Base-by-base conservation (phyloP, 108 stramenopile genomes). In the Poteriospumella lacustris region DNA sequence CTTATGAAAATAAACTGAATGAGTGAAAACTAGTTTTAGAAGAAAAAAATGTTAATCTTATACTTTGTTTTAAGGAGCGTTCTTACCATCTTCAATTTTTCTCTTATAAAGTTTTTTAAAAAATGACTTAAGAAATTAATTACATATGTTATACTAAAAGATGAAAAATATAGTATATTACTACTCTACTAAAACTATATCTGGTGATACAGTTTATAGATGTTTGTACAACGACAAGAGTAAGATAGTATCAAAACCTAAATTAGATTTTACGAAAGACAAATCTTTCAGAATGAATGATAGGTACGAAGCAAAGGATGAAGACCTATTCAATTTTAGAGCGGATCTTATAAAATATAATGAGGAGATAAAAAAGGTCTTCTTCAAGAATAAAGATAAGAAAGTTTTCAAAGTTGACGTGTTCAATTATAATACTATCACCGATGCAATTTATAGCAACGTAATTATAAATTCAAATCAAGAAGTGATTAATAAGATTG, bases 151-250 rank as follows among this genome's bases (percentile, higher is more conserved):
- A n/a, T n/a, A n/a, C n/a, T n/a, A n/a, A n/a, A n/a, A n/a, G n/a
- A n/a, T n/a, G n/a, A n/a, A n/a, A n/a, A n/a, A 56, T 24, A 56
- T 56, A 19, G 52, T 56, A 56, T 56, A 56, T 56, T 56, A 56
- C 52, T 56, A 56, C 24, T 24, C 15, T 19, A 56, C 24, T 24
- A 56, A 56, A 24, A 56, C 52, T 56, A n/a, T n/a, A n/a, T n/a
- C n/a, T n/a, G n/a, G n/a, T n/a, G 52, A 56, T 19, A 15, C 15
- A 19, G 15, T 24, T 15, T 56, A 56, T 56, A 15, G 24, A 19
- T 56, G 52, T 24, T 24, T 56, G 24, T 19, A 19, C 24, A 56
- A 56, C 24, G 52, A 56, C 52, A 19, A 15, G 52, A 56, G 24
- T 15, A 56, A 56, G 52, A 56, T 56, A 56, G 52, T 56, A 15